phyloP scores from a whole-genome alignment of 1,284 basidiomycete genomes.

The Mycosarcoma mackinlayi region DNA sequence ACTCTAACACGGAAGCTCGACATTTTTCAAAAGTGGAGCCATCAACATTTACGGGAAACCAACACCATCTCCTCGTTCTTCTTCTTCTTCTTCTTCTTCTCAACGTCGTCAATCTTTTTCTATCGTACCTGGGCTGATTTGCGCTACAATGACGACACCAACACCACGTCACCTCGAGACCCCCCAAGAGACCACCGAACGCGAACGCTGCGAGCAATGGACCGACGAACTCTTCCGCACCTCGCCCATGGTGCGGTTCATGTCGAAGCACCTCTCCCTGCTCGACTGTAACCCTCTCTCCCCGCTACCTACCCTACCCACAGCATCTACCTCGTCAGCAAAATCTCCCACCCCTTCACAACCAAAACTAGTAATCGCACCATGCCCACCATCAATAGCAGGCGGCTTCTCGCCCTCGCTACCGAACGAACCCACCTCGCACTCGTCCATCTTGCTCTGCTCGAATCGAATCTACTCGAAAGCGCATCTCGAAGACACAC shows the following conservation, averaged over 20 bases:
- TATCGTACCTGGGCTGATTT: not conserved
- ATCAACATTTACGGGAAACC: too few species aligned
- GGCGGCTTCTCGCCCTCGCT: conserved; percentile 63
- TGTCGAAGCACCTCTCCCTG: conserved; percentile 63
- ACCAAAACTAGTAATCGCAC: conserved; percentile 56
- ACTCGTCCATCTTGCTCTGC: conserved; percentile 61
- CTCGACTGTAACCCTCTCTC: conserved; percentile 59
- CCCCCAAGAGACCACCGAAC: conserved; percentile 28
- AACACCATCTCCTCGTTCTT: not conserved
- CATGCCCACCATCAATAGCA: conserved; percentile 55
- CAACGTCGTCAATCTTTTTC: conserved; percentile 5
- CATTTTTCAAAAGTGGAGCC: too few species aligned
- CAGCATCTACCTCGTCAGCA: not conserved
- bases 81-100: not conserved
- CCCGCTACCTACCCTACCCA: conserved; percentile 3
- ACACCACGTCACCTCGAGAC: conserved; percentile 46
- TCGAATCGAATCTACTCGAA: conserved; percentile 73
- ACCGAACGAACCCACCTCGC: conserved; percentile 33
- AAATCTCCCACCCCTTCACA: conserved; percentile 2
- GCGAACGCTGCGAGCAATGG: conserved; percentile 61
- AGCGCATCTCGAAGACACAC: conserved; percentile 88
- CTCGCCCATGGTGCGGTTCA: conserved; percentile 67
- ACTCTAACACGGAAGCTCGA: too few species aligned
- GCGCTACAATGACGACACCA: conserved; percentile 19
- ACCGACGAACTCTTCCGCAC: conserved; percentile 59